phyloP scores from a whole-genome alignment of 2,329 filamentous ascomycete genomes.

The Aspergillus cejpii region DNA sequence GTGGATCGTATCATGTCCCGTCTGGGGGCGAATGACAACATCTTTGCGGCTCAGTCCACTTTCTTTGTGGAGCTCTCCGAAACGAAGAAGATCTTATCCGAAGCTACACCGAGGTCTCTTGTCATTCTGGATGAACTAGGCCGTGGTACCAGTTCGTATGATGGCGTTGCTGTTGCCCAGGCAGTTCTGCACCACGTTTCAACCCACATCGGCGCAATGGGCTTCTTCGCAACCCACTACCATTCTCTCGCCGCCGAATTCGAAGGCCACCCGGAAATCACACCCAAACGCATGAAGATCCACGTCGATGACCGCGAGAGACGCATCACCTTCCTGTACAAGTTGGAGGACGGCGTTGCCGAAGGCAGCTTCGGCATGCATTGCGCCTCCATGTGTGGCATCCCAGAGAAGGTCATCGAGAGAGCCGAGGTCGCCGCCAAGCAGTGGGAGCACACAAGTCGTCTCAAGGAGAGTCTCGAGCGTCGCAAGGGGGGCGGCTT shows the following conservation, averaged over 20 bases:
- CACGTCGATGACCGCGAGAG: constrained; percentile 78
- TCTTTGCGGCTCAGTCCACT: constrained; percentile 93
- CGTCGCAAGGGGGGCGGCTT: constrained; percentile 71
- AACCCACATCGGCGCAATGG: constrained; percentile 83
- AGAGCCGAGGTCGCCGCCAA: constrained; percentile 79
- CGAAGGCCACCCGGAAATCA: constrained; percentile 77
- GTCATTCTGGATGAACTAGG: constrained; percentile 97
- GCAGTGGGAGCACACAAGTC: constrained; percentile 92
- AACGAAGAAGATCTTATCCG: constrained; percentile 94
- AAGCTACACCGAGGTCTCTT: constrained; percentile 86
- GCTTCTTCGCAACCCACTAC: constrained; percentile 98
- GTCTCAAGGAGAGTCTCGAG: constrained; percentile 81
- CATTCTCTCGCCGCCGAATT: constrained; percentile 91
- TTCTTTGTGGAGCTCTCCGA: constrained; percentile 98
- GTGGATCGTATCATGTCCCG: constrained; percentile 98
- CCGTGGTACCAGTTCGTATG: constrained; percentile 88
- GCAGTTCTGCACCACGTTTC: constrained; percentile 95
- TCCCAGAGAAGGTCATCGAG: constrained; percentile 73
- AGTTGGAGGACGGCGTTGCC: constrained; percentile 84
- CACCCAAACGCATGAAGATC: constrained; percentile 85
- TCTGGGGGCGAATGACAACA: constrained; percentile 95
- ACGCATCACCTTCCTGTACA: constrained; percentile 94
- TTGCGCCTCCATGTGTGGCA: constrained; percentile 96
- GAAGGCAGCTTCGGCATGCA: constrained; percentile 99
- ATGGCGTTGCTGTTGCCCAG: constrained; percentile 93